Conservation (phyloP, 495 filamentous ascomycete genomes). For the Penicillium cinerascens region DNA sequence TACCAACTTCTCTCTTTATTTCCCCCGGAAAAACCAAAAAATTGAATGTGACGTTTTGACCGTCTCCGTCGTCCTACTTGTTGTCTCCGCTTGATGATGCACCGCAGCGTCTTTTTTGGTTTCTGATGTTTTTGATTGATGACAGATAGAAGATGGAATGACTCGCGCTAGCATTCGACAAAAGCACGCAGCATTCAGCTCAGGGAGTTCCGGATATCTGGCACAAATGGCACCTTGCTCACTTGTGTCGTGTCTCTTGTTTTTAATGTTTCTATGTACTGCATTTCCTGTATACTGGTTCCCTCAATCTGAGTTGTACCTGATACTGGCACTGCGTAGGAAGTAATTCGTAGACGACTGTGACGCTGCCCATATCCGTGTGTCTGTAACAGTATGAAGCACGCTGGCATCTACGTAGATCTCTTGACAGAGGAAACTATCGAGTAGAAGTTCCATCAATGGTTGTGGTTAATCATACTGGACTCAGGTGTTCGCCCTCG, state of each 20-base stretch:
- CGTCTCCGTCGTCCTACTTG: slow-evolving; percentile 11
- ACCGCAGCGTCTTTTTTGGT: slow-evolving; percentile 14
- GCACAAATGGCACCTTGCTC: slow-evolving; percentile 48
- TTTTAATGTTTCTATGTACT: slow-evolving; percentile 17
- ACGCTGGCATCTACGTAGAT: neutral
- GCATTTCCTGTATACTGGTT: slow-evolving; percentile 22
- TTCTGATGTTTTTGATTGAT: slow-evolving; percentile 9
- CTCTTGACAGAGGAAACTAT: neutral
- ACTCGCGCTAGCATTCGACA: slow-evolving; percentile 21
- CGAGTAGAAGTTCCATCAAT: neutral
- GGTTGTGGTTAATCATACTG: neutral
- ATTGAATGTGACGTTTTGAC: slow-evolving; percentile 23
- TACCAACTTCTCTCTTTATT: slow-evolving; percentile 11
- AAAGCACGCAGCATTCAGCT: slow-evolving; percentile 24
- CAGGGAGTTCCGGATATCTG: slow-evolving; percentile 86
- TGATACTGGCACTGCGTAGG: neutral
- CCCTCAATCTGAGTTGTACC: slow-evolving; percentile 25
- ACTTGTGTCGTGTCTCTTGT: slow-evolving; percentile 38
- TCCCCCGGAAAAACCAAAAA: slow-evolving; percentile 13
- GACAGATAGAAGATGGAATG: slow-evolving; percentile 36
- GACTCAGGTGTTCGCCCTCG: neutral
- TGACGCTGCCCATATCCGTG: too few relatives aligned
- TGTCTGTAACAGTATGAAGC: too few relatives aligned
- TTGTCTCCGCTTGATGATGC: slow-evolving; percentile 16
- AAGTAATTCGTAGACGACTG: neutral